Conservation (phyloP, 148 eudicot genomes). For the Rhododendron mucronatum region DNA sequence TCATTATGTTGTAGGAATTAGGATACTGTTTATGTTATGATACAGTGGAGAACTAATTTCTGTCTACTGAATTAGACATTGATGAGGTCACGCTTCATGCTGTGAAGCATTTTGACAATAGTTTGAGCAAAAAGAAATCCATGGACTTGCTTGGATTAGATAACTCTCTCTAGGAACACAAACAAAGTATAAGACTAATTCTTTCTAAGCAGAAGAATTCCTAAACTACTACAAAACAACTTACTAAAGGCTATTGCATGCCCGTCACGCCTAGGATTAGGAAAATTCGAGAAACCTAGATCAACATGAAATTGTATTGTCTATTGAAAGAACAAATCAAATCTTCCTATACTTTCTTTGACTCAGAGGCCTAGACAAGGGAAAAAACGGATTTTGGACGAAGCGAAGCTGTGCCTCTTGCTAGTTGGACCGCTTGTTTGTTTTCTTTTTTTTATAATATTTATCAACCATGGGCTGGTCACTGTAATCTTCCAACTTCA, state of each 20-base stretch:
- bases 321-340: background rate
- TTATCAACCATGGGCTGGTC: background rate
- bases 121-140: background rate
- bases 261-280: background rate
- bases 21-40: background rate
- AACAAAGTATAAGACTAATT: background rate
- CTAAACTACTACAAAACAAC: background rate
- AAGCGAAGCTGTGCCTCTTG: background rate
- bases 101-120: background rate
- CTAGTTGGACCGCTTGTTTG: background rate
- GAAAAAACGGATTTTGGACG: background rate
- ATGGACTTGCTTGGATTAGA: background rate
- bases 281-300: background rate
- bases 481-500: background rate
- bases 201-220: background rate
- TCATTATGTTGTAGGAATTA: background rate
- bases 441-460: background rate
- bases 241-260: background rate
- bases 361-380: background rate
- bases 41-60: background rate
- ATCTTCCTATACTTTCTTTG: background rate
- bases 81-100: background rate
- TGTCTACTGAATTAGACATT: background rate
- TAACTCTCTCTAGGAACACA: background rate
- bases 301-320: background rate